phyloP scores from a whole-genome alignment of 352 stramenopile species.

The Thalassiosira delicatula region DNA sequence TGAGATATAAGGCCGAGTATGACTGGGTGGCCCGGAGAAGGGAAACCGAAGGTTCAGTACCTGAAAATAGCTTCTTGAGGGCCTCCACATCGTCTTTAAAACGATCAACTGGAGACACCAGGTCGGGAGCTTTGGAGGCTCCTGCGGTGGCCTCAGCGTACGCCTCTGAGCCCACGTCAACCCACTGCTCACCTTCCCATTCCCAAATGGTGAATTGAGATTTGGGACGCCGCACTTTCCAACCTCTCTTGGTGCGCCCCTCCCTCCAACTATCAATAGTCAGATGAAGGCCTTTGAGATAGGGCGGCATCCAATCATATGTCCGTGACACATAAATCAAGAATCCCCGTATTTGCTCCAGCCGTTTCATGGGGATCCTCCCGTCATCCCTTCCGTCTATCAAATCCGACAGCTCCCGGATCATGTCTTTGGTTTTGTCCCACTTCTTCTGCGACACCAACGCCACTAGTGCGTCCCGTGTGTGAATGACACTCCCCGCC shows the following conservation, averaged over 20 bases:
- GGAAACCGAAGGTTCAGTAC: slow-evolving; percentile 11
- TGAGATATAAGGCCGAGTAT: slow-evolving; percentile 32
- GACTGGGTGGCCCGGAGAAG: not conserved
- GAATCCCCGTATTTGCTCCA: slow-evolving; percentile 43
- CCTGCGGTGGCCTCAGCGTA: not conserved
- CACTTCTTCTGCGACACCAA: slow-evolving; percentile 58
- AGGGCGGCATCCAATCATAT: slow-evolving; percentile 13
- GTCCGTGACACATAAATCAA: slow-evolving; percentile 33
- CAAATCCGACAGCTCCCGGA: not conserved
- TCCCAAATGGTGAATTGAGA: too few species aligned
- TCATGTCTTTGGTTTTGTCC: slow-evolving; percentile 15
- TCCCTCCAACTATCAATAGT: slow-evolving; percentile 48
- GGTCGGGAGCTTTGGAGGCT: not conserved
- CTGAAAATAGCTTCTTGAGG: slow-evolving; percentile 21
- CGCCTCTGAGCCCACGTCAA: not conserved
- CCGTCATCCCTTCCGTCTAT: too few species aligned
- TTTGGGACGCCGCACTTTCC: not conserved
- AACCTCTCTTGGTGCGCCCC: slow-evolving; percentile 21
- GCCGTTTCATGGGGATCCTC: not conserved
- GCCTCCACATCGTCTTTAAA: slow-evolving; percentile 52
- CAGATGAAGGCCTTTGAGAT: slow-evolving; percentile 52
- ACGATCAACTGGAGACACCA: slow-evolving; percentile 16
- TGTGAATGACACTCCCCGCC: slow-evolving; percentile 54
- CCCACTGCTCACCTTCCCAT: not conserved
- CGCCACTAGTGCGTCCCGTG: slow-evolving; percentile 13